Base-by-base conservation (phyloP, 2,329 filamentous ascomycete genomes). In the Neopestalotiopsis sp. region DNA sequence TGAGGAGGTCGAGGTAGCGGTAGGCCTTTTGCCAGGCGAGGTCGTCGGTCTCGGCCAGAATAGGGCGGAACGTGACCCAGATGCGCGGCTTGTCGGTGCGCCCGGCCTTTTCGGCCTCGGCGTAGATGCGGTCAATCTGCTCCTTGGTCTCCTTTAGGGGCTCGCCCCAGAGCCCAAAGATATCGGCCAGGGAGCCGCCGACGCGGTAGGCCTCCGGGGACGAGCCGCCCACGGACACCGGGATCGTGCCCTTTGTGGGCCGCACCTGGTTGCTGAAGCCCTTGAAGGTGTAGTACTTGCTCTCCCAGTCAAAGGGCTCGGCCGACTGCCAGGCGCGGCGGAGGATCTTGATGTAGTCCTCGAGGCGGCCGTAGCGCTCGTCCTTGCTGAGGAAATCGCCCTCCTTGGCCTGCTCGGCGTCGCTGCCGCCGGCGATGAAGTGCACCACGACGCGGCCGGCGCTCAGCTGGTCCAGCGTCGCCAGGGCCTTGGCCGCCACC, bases 21-120 rank as follows among this genome's bases (percentile, higher is more conserved):
- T 90, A 83, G 3, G 88, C 88, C 78, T 90, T 90, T 3, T 81
- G 82, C 88, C 88, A 90, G 0, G 88, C 88, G 6, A 90, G 81
- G 24, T 90, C 88, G 14, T 90, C 88, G 0, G 88, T 90, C 78
- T 90, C 88, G 0, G 88, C 88, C 0, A 85, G 73, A 69, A 90
- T 90, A 3, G 88, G 88, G 2, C 88, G 83, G 83, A 90, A 90
- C 0, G 88, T 90, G 1, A 90, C 88, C 88, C 88, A 90, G 73
- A 90, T 90, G 4, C 86, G 79, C 6, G 88, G 88, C 0, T 84
- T 79, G 71, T 90, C 88, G 0, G 70, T 75, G 1, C 88, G 84
- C 0, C 88, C 88, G 1, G 88, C 88, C 71, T 85, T 85, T n/a
- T 82, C 85, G 0, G 88, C 85, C 72, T 87, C 88, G 3, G 83